These are phyloP conservation scores for Globisporangium cystogenes DNA, from an alignment of 352 stramenopile genomes.

Conservation along the genomic window DNA sequence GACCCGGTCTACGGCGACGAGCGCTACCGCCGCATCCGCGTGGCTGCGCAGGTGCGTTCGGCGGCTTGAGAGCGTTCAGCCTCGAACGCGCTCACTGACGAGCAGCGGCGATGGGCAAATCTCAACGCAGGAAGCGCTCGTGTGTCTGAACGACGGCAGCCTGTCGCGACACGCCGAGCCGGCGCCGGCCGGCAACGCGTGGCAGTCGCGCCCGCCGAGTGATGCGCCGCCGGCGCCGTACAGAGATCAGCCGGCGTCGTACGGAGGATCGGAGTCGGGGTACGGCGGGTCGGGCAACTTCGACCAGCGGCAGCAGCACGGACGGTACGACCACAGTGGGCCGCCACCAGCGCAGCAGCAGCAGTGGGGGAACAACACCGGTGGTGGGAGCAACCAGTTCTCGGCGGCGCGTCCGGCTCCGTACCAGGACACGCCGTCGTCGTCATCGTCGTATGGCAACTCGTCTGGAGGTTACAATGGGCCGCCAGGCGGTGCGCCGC, in stretches of 20 bases:
- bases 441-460: slow-evolving; percentile 17
- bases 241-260: slow-evolving; percentile 8
- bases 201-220: slow-evolving; percentile 14
- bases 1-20: slow-evolving; percentile 81
- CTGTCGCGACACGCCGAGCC: slow-evolving; percentile 43
- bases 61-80: neutral
- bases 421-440: slow-evolving; percentile 51
- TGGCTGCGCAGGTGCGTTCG: slow-evolving; percentile 57
- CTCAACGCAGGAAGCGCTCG: slow-evolving; percentile 59
- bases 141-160: slow-evolving; percentile 71
- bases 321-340: slow-evolving; percentile 6
- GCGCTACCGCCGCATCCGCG: slow-evolving; percentile 79
- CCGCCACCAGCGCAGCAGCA: slow-evolving; percentile 12
- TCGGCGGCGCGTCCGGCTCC: slow-evolving; percentile 32
- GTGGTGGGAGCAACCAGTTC: slow-evolving; percentile 9
- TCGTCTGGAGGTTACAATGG: slow-evolving; percentile 16
- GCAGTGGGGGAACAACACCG: slow-evolving; percentile 39
- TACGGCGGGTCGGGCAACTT: slow-evolving; percentile 11
- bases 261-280: slow-evolving; percentile 3
- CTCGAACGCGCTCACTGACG: neutral
- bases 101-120: neutral
- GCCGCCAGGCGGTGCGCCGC: slow-evolving; percentile 4
- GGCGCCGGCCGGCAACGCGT: slow-evolving; percentile 16
- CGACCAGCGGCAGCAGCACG: slow-evolving; percentile 12
- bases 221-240: slow-evolving; percentile 5